Evolutionary conservation across 1,284 basidiomycete genomes (phyloP).

Genomic region (Fereydounia khargensis): DNA sequence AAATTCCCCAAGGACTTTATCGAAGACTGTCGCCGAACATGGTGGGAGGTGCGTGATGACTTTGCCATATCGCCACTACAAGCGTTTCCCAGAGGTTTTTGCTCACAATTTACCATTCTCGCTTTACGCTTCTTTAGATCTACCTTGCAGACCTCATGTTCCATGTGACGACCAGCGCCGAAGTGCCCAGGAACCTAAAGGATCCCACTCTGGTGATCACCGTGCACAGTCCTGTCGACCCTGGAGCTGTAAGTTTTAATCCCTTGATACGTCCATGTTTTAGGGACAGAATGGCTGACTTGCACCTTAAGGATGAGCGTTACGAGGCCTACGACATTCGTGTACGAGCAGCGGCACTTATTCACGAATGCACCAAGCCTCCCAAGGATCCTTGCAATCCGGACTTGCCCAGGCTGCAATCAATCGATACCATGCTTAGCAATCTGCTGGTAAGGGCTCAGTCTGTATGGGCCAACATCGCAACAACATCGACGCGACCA

Average conservation of each 20-base stretch:
- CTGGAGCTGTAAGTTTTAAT: not conserved
- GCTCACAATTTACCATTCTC: too few species aligned
- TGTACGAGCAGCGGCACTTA: slow-evolving; percentile 5
- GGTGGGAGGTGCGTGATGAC: slow-evolving; percentile 3
- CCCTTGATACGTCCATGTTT: too few species aligned
- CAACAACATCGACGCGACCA: not conserved
- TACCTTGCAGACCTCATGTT: slow-evolving; percentile 8
- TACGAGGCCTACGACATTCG: slow-evolving; percentile 8
- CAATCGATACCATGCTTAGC: slow-evolving; percentile 13
- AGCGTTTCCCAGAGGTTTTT: too few species aligned
- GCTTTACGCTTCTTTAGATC: not conserved
- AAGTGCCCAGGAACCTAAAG: slow-evolving; percentile 1
- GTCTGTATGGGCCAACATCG: not conserved
- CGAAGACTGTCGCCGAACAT: not conserved
- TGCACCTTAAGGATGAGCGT: not conserved
- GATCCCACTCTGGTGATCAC: slow-evolving; percentile 1
- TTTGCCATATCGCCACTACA: too few species aligned
- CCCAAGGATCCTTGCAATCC: slow-evolving; percentile 4
- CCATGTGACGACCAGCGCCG: slow-evolving; percentile 7
- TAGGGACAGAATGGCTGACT: too few species aligned
- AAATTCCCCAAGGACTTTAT: not conserved
- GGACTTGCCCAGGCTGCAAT: slow-evolving; percentile 2
- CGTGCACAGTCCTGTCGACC: slow-evolving; percentile 6
- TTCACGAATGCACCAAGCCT: slow-evolving; percentile 6
- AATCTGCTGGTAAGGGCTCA: slow-evolving; percentile 4